Base-by-base conservation (phyloP, 257 asterid genomes). In the Petrea volubilis region DNA sequence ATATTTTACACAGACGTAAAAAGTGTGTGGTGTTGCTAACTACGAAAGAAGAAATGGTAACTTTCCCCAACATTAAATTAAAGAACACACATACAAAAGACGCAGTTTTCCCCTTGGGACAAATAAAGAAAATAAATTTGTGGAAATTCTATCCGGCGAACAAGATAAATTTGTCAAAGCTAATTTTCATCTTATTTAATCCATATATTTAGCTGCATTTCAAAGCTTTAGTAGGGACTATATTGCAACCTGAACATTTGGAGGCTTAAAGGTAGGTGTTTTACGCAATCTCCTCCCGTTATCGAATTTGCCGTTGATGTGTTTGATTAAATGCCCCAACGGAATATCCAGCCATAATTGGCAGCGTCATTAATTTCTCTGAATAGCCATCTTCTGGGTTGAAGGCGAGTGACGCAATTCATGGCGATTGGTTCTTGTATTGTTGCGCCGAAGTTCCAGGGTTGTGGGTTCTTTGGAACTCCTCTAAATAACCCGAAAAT, bases 251-350 rank as follows among this genome's bases (percentile, higher is more conserved):
- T n/a, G 9, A 56, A 56, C 62, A 6, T 60, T 34, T 60, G 50
- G 66, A 13, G 59, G 59, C 23, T 47, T 43, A 5, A 28, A 49
- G 43, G 31, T 15, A 9, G 4, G 29, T 49, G 0, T 0, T 49
- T 6, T 1, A 0, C 3, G 7, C 10, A 1, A 1, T 3, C 4
- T n/a, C 28, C 25, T 10, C 7, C 55, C 23, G 10, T 28, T 31
- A 5, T 14, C 33, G 13, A 8, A 10, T 13, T 60, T 58, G 90
- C 83, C 63, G 65, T 6, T 33, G 4, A 64, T 0, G 0, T 86
- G 90, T 84, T 88, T 41, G 94, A 72, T 69, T 14, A 78, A 85
- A 90, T 86, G 83, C 74, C 79, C 49, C 21, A 61, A 18, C 73
- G 82, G 81, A 33, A 1, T 23, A 24, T 34, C 10, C 28, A 28